Evolutionary conservation across 495 filamentous ascomycete genomes (phyloP).

Genomic region (Penicillium riverlandense): DNA sequence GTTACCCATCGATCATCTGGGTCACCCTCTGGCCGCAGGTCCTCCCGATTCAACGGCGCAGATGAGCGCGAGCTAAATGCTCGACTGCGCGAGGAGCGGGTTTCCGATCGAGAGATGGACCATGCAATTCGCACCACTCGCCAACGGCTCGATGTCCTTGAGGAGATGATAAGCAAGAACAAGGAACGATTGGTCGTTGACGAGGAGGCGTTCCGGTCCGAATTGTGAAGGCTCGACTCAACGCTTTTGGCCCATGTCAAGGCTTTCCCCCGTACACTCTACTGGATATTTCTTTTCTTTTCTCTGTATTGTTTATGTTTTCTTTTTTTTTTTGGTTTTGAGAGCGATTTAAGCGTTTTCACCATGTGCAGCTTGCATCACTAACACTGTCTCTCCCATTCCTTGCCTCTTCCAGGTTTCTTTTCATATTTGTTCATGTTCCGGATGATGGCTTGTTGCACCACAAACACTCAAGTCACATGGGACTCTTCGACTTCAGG

Average conservation of each 20-base stretch:
- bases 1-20: conserved; percentile 14
- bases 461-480: too few relatives aligned
- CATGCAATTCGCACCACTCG: conserved; percentile 82
- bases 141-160: conserved; percentile 68
- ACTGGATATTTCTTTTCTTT: neutral
- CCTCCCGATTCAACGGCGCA: conserved; percentile 13
- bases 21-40: conserved; percentile 13
- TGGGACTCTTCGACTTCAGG: neutral
- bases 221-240: conserved; percentile 6
- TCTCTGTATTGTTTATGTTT: neutral
- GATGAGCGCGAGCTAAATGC: conserved; percentile 27
- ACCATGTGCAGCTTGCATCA: too few relatives aligned
- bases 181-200: conserved; percentile 18
- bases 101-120: conserved; percentile 74
- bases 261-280: neutral
- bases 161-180: conserved; percentile 58
- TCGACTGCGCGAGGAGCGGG: conserved; percentile 58
- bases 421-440: too few relatives aligned
- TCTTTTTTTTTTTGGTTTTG: neutral
- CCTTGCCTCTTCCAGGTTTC: too few relatives aligned
- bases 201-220: conserved; percentile 9
- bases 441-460: too few relatives aligned
- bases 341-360: too few relatives aligned
- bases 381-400: too few relatives aligned
- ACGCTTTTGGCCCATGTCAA: too few relatives aligned